These are phyloP conservation scores for Ceratonia siliqua DNA, from an alignment of 306 rosid genomes.

Conservation along the genomic window DNA sequence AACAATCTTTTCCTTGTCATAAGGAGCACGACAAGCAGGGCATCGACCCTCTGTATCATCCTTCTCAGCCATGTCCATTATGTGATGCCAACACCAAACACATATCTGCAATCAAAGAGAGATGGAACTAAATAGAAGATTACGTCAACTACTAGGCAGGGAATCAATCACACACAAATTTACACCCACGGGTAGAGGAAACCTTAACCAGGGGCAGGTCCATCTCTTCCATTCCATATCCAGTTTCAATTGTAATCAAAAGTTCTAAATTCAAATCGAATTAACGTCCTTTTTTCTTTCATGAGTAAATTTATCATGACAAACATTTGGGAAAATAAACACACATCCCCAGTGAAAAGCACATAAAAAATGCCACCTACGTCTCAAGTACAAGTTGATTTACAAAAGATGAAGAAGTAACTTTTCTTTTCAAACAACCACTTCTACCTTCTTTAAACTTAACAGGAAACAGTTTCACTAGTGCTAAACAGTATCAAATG, in stretches of 20 bases:
- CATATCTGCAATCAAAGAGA: slow-evolving; percentile 65
- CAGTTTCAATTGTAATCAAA: neutral
- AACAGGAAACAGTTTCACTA: neutral
- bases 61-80: slow-evolving; percentile 95
- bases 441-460: neutral
- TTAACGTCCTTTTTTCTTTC: neutral
- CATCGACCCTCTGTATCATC: slow-evolving; percentile 90
- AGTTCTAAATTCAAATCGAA: neutral
- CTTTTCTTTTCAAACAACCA: neutral
- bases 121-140: slow-evolving; percentile 24
- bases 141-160: neutral
- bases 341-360: neutral
- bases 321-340: neutral
- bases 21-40: slow-evolving; percentile 89
- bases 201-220: neutral
- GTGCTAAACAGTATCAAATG: neutral
- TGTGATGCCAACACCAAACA: slow-evolving; percentile 99
- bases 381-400: neutral
- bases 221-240: neutral
- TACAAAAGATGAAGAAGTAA: neutral
- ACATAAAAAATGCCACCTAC: neutral
- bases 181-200: neutral
- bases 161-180: neutral
- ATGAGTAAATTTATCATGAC: neutral
- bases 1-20: slow-evolving; percentile 92